Base-by-base conservation (phyloP, 1,284 basidiomycete genomes). In the Malassezia dermatis region DNA sequence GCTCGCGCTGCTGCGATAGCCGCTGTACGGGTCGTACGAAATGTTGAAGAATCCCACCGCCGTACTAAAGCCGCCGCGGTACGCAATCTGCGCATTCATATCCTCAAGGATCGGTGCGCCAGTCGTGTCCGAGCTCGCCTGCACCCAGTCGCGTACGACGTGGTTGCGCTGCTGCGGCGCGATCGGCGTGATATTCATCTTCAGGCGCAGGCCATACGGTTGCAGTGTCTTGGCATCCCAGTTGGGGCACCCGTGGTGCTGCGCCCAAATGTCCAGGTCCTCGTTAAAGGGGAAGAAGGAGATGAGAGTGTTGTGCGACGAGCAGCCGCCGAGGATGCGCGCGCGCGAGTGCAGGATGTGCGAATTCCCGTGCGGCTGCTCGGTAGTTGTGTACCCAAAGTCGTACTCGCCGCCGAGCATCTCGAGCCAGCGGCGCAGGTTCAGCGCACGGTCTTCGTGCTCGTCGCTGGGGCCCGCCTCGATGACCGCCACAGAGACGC, bases 271-370 rank as follows among this genome's bases (percentile, higher is more conserved):
- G 53, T 75, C 73, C 32, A 76, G 58, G 43, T 76, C 75, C 53
- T 60, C 70, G 43, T 72, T 71, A 55, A 76, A 74, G 10, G 75
- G 75, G 23, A 72, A 61, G 63, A 76, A 76, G 40, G 69, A 73
- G 58, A 76, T 76, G 30, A 75, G 61, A 23, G 75, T 76, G 61
- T 76, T 76, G 66, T 76, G 75, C 43, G 69, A 72, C 15, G 65
- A 69, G 60, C 75, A 76, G 31, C 75, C 75, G 26, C 75, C 75
- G 11, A 76, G 63, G 8, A 76, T 74, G 7, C 60, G 56, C 0
- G 75, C 75, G 24, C 75, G 64, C 13, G 66, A 70, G 57, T 76
- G 75, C n/a, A 65, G 61, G 50, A 76, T 76, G 61, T 73, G 68
- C 48, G 73, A 75, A 62, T 76, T 76, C 26, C 75, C 75, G 11